Base-by-base conservation (phyloP, 306 rosid species). In the Malus sieversii region DNA sequence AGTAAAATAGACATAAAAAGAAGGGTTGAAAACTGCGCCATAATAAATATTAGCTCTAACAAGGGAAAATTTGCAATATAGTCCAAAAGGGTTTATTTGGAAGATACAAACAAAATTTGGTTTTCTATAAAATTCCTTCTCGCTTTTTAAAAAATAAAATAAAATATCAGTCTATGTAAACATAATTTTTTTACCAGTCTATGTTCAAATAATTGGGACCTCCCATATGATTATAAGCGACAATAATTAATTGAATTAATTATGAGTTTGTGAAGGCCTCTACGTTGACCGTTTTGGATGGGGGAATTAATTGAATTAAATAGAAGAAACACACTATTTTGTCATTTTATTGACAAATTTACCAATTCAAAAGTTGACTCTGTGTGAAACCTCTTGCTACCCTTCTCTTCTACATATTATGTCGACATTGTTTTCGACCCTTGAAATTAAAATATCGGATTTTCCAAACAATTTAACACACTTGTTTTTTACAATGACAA, bases 341-440 rank as follows among this genome's bases (percentile, higher is more conserved):
- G 61, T 16, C 76, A 80, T 80, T 51, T 12, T 20, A 2, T 19
- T 59, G n/a, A 25, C 4, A 53, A 42, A 1, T 62, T 15, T 22
- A 16, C 12, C 23, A 58, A 1, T 52, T 63, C 11, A 38, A 14
- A 5, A 16, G 72, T 57, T 65, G 77, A 78, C 61, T 40, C n/a
- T 2, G 12, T 61, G 58, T 52, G 81, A 71, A 78, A 8, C 5
- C 72, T 20, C 20, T 25, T 20, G 4, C 33, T 11, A 35, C 42
- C 32, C 4, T n/a, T 19, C 11, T 44, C n/a, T 22, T 18, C 0
- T 38, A 10, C 33, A 8, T 22, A 5, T 6, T 59, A 80, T 80
- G 83, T 80, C 72, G 79, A 80, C 83, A 80, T 61, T 67, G 23
- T 79, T 35, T 35, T 32, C 58, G 1, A 33, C 71, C 61, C 51